Conservation (phyloP, 768 basidiomycete genomes). For the Collybiopsis luxurians region DNA sequence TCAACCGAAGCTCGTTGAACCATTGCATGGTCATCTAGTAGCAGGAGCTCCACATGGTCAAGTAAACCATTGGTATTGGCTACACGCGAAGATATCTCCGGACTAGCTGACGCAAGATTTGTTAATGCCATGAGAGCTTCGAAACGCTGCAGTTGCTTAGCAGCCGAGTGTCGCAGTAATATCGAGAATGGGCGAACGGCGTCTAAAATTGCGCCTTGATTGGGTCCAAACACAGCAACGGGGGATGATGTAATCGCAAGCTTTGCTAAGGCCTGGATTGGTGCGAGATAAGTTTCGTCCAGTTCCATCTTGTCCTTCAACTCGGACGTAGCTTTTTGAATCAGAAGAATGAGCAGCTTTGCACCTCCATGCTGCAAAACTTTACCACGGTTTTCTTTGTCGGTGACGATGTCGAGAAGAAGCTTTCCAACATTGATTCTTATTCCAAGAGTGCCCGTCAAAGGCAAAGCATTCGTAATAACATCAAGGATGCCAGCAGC, state of each 20-base stretch:
- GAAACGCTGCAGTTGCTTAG: constrained; percentile 80
- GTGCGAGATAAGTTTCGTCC: constrained; percentile 47
- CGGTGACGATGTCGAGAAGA: constrained; percentile 71
- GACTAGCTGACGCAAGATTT: constrained; percentile 81
- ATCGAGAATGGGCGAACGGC: constrained; percentile 79
- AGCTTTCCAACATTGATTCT: constrained; percentile 57
- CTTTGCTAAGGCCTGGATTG: constrained; percentile 90
- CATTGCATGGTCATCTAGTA: constrained; percentile 80
- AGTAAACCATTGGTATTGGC: constrained; percentile 59
- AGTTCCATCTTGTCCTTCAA: constrained; percentile 25
- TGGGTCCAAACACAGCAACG: constrained; percentile 86
- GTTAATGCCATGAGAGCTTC: constrained; percentile 96
- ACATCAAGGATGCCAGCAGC: constrained; percentile 62
- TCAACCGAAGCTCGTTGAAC: constrained; percentile 88
- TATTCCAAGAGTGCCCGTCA: constrained; percentile 63
- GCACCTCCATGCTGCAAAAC: constrained; percentile 79
- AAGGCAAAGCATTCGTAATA: constrained; percentile 52
- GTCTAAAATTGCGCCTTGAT: constrained; percentile 73
- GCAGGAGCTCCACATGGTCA: constrained; percentile 64
- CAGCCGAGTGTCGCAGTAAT: constrained; percentile 65
- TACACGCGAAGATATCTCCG: constrained; percentile 64
- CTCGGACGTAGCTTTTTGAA: constrained; percentile 41
- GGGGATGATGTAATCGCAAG: constrained; percentile 92
- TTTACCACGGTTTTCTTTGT: constrained; percentile 71
- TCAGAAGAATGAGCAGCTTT: constrained; percentile 58